Evolutionary conservation across 345 rosid species (phyloP).

Genomic region (Psidium guajava): DNA sequence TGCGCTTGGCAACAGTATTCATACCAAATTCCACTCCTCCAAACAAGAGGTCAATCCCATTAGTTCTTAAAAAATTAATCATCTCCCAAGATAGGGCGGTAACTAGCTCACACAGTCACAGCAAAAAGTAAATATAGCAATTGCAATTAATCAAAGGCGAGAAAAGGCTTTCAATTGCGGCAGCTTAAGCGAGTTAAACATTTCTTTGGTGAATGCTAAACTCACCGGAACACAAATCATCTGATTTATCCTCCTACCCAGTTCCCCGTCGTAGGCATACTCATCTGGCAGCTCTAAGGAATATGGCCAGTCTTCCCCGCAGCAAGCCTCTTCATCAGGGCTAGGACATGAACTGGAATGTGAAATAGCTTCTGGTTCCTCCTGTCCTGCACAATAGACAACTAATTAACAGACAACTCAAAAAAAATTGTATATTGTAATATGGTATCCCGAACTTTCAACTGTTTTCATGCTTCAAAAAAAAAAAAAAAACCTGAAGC

Average conservation of each 20-base stretch:
- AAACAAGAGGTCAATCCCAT: neutral
- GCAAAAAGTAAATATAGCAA: neutral
- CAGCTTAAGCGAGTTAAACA: neutral
- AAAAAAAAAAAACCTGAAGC: constrained; percentile 27
- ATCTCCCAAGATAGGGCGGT: neutral
- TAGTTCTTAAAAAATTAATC: neutral
- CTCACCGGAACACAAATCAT: constrained; percentile 73
- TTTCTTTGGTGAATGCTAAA: constrained; percentile 1
- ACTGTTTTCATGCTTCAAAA: neutral
- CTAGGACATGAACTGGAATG: constrained; percentile 40
- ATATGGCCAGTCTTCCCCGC: constrained; percentile 30
- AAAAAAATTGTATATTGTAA: neutral
- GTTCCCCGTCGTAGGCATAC: constrained; percentile 34
- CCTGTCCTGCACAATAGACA: constrained; percentile 22
- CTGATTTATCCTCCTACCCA: constrained; percentile 51
- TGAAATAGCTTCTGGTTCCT: constrained; percentile 26
- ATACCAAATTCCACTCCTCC: neutral
- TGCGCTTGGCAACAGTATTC: neutral
- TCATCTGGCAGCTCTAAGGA: constrained; percentile 31
- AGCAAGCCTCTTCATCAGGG: constrained; percentile 28
- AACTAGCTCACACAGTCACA: neutral
- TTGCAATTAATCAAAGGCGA: neutral
- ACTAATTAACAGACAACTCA: constrained; percentile 2
- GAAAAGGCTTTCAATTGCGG: neutral
- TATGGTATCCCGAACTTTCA: neutral